phyloP scores from a whole-genome alignment of 306 rosid species.

The Lotus japonicus region DNA sequence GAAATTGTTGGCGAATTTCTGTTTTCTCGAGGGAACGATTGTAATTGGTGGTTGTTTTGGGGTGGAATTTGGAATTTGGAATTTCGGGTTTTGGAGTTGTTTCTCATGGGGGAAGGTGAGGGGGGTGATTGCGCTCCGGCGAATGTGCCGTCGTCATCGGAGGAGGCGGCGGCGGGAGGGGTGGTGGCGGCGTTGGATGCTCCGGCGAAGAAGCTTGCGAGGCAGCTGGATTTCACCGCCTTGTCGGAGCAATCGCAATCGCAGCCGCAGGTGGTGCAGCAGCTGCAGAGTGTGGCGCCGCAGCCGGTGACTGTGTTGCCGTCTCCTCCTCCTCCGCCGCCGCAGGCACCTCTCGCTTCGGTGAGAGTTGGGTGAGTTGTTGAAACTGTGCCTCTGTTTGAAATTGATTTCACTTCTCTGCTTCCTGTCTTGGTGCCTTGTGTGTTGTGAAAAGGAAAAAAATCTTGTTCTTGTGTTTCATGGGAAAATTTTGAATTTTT shows the following conservation, averaged over 20 bases:
- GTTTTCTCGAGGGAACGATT: not conserved
- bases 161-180: constrained; percentile 23
- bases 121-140: constrained; percentile 45
- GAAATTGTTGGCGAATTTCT: not conserved
- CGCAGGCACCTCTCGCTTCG: constrained; percentile 40
- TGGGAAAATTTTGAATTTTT: not conserved
- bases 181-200: constrained; percentile 39
- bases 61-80: constrained; percentile 18
- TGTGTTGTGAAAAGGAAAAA: not conserved
- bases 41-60: constrained; percentile 24
- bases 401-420: not conserved
- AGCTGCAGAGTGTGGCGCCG: constrained; percentile 24
- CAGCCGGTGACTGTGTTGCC: constrained; percentile 28
- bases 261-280: constrained; percentile 1
- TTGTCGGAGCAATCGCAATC: constrained; percentile 37
- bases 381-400: not conserved
- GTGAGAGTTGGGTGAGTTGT: constrained; percentile 67
- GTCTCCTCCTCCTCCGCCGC: constrained; percentile 42
- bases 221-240: constrained; percentile 93
- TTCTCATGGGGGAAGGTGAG: constrained; percentile 85
- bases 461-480: not conserved
- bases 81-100: not conserved
- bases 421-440: not conserved
- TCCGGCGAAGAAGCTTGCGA: constrained; percentile 82
- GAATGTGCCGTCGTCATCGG: constrained; percentile 36